Evolutionary conservation across 768 basidiomycete species (phyloP), one percentile per base, ranked within the genome.

Genomic region (Kwoniella sp.): DNA sequence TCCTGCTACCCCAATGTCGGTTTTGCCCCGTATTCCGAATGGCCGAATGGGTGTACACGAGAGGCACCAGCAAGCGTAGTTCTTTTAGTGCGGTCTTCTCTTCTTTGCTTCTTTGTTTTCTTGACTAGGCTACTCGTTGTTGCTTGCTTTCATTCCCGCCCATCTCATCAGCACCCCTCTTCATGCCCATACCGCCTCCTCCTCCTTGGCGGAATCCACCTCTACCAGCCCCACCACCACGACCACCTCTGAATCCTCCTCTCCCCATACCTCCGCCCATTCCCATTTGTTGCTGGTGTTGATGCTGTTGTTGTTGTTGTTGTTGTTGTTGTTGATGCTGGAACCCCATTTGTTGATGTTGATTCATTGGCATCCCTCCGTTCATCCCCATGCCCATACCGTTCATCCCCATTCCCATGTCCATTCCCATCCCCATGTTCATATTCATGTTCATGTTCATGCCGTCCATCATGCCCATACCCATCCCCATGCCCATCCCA

Each of bases 391-490:
- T 6, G 33, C 33, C 33, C 33, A 33, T 33, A 13, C 55, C 22
- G 25, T 56, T 25, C 29, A 29, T 36, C 50, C 48, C 33, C 30
- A 10, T 33, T 26, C 49, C 29, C 36, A 46, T 53, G 15, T 37
- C 25, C 49, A 29, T 46, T 0, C 27, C 30, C 68, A 61, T 61
- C 30, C 68, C 64, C 64, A 59, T 59, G n/a, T 48, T 61, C 64
- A 63, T 60, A n/a, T 58, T 56, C 59, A 65, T 60, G 22, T 37
- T 49, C 9, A 26, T 37, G 12, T 53, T 26, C 58, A 60, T 64
- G 3, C 22, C 30, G 22, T 40, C 27, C 44, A 61, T 84, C 61
- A 91, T 84, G 6, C 57, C 56, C 63, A 64, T 64, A 4, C 60
- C 60, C 58, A 59, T 54, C 22, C 62, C 55, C 64, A 69, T 68